phyloP scores from a whole-genome alignment of 2,329 filamentous ascomycete genomes.

The Fusarium begoniae region DNA sequence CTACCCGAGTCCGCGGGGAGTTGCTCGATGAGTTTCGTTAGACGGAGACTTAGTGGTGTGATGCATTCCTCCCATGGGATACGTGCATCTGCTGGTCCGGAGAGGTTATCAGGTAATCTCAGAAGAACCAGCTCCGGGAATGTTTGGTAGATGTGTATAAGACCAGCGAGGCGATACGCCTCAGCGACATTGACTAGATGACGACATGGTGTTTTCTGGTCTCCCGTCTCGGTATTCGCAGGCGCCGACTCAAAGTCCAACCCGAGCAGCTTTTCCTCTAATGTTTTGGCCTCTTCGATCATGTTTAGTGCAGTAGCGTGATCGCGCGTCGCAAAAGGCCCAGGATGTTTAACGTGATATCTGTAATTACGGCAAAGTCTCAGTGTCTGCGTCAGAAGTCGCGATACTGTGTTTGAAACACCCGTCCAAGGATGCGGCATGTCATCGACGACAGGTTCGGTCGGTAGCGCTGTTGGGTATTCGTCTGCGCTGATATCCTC shows the following conservation, averaged over 20 bases:
- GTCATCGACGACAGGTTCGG: constrained; percentile 22
- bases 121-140: constrained; percentile 47
- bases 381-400: constrained; percentile 48
- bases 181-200: constrained; percentile 50
- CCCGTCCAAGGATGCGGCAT: constrained; percentile 52
- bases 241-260: constrained; percentile 39
- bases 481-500: constrained; percentile 23
- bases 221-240: constrained; percentile 40
- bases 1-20: constrained; percentile 47
- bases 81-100: background rate
- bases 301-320: constrained; percentile 34
- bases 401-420: constrained; percentile 46
- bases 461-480: constrained; percentile 21
- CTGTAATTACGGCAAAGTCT: constrained; percentile 50
- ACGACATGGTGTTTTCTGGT: constrained; percentile 37
- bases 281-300: constrained; percentile 44
- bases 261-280: constrained; percentile 47
- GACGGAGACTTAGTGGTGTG: constrained; percentile 42
- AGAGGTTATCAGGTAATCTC: constrained; percentile 38
- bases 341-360: constrained; percentile 33
- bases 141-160: constrained; percentile 53
- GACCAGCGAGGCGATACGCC: constrained; percentile 48
- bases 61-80: constrained; percentile 48
- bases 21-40: constrained; percentile 43
- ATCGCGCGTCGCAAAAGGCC: constrained; percentile 20